Evolutionary conservation across 2,329 filamentous ascomycete species (phyloP).

Genomic region (Diaporthe citri): DNA sequence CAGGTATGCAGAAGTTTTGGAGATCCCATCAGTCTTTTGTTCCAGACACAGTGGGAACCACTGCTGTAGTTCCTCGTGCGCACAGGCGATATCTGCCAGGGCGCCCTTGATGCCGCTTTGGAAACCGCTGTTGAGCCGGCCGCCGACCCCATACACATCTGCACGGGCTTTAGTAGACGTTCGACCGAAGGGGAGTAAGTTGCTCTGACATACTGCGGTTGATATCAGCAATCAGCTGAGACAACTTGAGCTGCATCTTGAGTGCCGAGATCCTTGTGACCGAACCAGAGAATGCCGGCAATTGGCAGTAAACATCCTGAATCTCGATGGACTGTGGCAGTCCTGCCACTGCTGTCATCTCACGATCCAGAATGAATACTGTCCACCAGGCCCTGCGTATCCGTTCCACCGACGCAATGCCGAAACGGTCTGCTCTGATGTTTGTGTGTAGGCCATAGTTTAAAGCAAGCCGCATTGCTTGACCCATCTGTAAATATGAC

Average conservation of each 20-base stretch:
- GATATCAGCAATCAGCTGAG: constrained; percentile 48
- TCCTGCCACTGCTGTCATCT: constrained; percentile 67
- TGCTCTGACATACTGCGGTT: constrained; percentile 44
- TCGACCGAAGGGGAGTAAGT: no score
- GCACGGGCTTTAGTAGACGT: not conserved
- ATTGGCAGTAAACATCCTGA: constrained; percentile 60
- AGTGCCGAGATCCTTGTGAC: constrained; percentile 46
- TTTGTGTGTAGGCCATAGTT: constrained; percentile 65
- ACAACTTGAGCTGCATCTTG: constrained; percentile 51
- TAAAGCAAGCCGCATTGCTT: constrained; percentile 63
- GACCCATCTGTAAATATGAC: constrained; percentile 55
- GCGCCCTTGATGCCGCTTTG: constrained; percentile 49
- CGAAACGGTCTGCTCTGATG: constrained; percentile 59
- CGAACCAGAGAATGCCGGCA: constrained; percentile 49
- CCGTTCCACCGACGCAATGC: constrained; percentile 56
- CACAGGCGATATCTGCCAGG: constrained; percentile 46
- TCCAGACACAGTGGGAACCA: constrained; percentile 48
- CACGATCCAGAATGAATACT: constrained; percentile 63
- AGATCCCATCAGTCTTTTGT: constrained; percentile 50
- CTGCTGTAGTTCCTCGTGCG: constrained; percentile 49
- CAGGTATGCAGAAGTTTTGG: constrained; percentile 48
- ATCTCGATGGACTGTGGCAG: constrained; percentile 62
- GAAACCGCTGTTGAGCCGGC: constrained; percentile 49
- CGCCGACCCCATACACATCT: constrained; percentile 50
- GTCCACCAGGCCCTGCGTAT: constrained; percentile 67